Base-by-base conservation (phyloP, 2,329 filamentous ascomycete species). In the Diaporthe vaccinii region DNA sequence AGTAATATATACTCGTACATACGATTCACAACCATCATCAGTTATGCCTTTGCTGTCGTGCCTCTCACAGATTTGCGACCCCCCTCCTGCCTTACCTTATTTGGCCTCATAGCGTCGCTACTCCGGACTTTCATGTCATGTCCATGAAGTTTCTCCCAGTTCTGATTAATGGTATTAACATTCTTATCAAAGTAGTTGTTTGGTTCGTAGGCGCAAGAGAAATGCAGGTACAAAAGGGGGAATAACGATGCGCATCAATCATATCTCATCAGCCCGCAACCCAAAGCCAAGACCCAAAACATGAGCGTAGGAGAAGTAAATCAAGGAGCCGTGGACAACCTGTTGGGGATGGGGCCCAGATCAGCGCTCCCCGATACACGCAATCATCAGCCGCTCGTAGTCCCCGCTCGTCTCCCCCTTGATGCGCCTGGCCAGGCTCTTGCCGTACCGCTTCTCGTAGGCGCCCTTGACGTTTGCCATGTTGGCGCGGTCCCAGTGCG, bases 361-460 rank as follows among this genome's bases (percentile, higher is more conserved):
- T 59, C 65, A 70, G 39, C 72, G 78, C 78, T 89, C 88, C 25
- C 89, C 89, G 69, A 91, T 84, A 72, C 88, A 90, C n/a, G 93
- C 95, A 78, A 97, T 84, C 90, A 98, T 88, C 80, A 96, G 84
- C 79, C 86, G 90, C 85, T 94, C 89, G 79, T 97, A 98, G 83
- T 98, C 93, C 6, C 95, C 94, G 76, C 93, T 94, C 7, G 95
- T 97, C 87, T 98, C 96, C 3, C 93, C 91, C 81, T 90, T 91
- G 80, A 98, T 94, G 65, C 95, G 88, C 74, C 87, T 87, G 15
- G 90, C 88, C 74, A 98, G 84, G 77, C 92, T 92, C 80, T 86
- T 91, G 78, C 90, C 89, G 84, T 93, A 97, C 62, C 89, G 89
- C 79, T 93, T 90, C 80, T 92, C 87, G 84, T 95, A 98, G 14